Base-by-base conservation (phyloP, 768 basidiomycete genomes). In the Trametes villosa region DNA sequence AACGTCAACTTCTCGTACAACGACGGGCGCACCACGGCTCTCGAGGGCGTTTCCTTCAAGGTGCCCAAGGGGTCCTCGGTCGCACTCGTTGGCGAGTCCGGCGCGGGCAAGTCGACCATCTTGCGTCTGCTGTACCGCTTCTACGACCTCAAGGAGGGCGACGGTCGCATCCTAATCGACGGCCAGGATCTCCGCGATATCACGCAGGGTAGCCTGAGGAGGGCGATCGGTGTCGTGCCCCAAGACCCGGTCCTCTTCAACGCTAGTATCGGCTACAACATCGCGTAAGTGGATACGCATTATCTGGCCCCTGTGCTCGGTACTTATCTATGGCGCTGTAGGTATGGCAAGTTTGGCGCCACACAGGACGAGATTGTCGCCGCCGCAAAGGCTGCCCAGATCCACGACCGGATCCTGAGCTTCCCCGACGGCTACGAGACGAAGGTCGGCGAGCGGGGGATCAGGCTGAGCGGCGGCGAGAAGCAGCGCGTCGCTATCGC, bases 371-470 rank as follows among this genome's bases (percentile, higher is more conserved):
- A 94, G 67, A 87, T 96, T 53, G 86, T 92, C 67, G 78, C 80
- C 31, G 93, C 91, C 6, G 90, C 93, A 0, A 83, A 81, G 68
- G 89, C 89, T 33, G 93, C 93, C 3, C 89, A 92, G 69, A 89
- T 97, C 81, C 92, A 95, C 69, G 92, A 95, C 36, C 82, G 90
- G 7, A 91, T 97, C 67, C 72, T 88, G 74, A 78, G 80, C 41
- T 96, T 96, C 83, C 88, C 92, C 4, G 92, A 94, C 59, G 86
- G 85, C 73, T 96, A 95, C 71, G 83, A 91, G 31, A 96, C 94
- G 22, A 86, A 88, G 67, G 87, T 95, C 31, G 94, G 94, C n/a
- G 94, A 96, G 75, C 81, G 94, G 24, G 94, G 94, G 20, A 84
- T 95, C 18, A 77, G 94, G 41, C 75, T 96, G 33, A 88, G 86